Evolutionary conservation across 306 rosid species (phyloP), one percentile per base, ranked within the genome.

Genomic region (Crataegus laevigata): DNA sequence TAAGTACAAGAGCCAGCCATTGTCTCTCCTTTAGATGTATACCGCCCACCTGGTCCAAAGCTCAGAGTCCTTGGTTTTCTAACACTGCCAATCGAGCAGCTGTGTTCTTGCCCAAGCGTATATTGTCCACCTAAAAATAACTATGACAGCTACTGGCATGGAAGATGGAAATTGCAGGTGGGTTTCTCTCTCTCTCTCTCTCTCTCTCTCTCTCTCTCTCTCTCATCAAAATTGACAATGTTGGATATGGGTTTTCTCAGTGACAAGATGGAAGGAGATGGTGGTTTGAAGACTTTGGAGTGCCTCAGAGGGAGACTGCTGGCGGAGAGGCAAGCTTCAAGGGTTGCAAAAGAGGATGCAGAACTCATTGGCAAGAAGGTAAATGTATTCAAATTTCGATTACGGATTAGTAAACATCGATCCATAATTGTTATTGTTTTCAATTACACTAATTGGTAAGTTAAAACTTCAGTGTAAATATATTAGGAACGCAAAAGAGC

Each of bases 241-340:
- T 54, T 75, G 78, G 80, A 52, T 29, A 54, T 78, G 82, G 71
- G 65, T 82, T 74, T 77, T 81, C 18, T 81, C 82, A 82, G 92
- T 66, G 70, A 76, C 52, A 81, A 81, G 72, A 81, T 82, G 88
- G 89, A 83, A 72, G 89, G 68, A 52, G 85, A 82, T 38, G 88
- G 85, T 67, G 79, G 85, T 84, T 66, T 88, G 80, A 88, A 79
- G 67, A 91, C 93, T 63, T 76, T 91, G 59, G 93, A 82, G 59
- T 88, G 89, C 78, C 84, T 94, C 15, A 88, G 98, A 87, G 96
- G 98, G 74, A 90, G 96, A 74, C 85, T 94, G 73, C 83, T 91
- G 13, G 94, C 96, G 62, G 97, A 94, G 74, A 94, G 98, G 79
- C 94, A 90, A 54, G 94, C 93, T 71, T 94, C 98, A 77, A 88